Conservation (phyloP, 1,284 basidiomycete genomes). For the Ganoderma lingzhi region DNA sequence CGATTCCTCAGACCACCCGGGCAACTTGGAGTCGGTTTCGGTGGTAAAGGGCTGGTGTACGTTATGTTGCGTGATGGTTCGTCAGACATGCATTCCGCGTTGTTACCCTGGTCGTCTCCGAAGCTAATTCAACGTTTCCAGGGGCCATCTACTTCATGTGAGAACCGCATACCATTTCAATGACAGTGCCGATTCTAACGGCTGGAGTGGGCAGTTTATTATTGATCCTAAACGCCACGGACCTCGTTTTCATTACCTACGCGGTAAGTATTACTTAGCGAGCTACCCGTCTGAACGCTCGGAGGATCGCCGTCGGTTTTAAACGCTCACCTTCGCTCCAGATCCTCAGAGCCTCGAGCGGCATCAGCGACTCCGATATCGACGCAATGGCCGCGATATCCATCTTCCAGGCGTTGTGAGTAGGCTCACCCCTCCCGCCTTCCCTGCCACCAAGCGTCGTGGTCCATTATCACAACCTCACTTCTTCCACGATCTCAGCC, state of each 20-base stretch:
- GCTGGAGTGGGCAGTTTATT: neutral
- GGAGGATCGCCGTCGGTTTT: neutral
- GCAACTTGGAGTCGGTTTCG: neutral
- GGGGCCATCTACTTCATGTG: neutral
- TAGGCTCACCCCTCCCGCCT: neutral
- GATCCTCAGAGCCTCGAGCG: neutral
- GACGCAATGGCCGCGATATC: neutral
- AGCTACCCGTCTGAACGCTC: neutral
- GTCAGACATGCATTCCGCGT: neutral
- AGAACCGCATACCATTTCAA: neutral
- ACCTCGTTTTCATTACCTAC: constrained; percentile 1
- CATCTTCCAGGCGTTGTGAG: neutral
- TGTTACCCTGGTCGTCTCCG: neutral
- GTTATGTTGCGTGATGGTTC: neutral
- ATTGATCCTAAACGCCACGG: neutral
- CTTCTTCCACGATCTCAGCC: neutral
- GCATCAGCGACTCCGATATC: neutral
- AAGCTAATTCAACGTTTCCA: neutral
- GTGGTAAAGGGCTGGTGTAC: neutral
- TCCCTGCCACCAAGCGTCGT: neutral
- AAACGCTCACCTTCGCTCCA: neutral
- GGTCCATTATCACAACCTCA: neutral
- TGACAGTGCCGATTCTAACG: neutral
- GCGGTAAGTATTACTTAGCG: neutral
- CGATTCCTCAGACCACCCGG: neutral